Evolutionary conservation across 768 basidiomycete genomes (phyloP).

Genomic region (Hemileccinum rubropunctum): DNA sequence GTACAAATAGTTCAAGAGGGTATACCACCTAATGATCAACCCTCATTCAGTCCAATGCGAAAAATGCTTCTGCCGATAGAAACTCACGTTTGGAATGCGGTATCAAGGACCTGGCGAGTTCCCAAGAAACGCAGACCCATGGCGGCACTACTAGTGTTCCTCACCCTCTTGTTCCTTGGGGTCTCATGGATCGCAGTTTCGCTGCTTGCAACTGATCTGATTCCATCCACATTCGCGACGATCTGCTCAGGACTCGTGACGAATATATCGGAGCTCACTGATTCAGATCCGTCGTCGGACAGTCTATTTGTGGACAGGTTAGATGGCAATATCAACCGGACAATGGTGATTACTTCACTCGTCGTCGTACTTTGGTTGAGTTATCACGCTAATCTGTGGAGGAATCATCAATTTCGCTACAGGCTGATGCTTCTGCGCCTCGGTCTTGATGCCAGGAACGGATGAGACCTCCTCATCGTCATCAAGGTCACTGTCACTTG

Average conservation of each 20-base stretch:
- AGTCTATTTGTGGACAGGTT: slow-evolving; percentile 4
- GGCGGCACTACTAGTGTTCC: neutral
- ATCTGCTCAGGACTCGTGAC: slow-evolving; percentile 7
- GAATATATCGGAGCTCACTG: slow-evolving; percentile 17
- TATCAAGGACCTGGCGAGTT: slow-evolving; percentile 21
- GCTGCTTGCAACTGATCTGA: neutral
- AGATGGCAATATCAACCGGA: neutral
- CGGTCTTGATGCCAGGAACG: neutral
- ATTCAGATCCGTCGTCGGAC: slow-evolving; percentile 14
- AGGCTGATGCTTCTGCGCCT: neutral
- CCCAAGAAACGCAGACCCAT: neutral
- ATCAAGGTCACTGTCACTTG: slow-evolving; percentile 34
- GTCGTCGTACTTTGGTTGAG: slow-evolving; percentile 7
- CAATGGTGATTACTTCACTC: neutral
- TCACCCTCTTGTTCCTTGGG: neutral
- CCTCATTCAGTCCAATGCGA: neutral
- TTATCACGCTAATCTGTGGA: neutral
- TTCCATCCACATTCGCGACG: neutral
- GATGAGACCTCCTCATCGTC: slow-evolving; percentile 21
- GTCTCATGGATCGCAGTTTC: neutral
- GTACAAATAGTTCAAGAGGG: slow-evolving; percentile 39
- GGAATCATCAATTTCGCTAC: neutral
- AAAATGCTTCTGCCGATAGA: neutral
- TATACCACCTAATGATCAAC: slow-evolving; percentile 31
- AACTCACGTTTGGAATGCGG: slow-evolving; percentile 26